Evolutionary conservation across 164 flowering plant genomes (phyloP).

Genomic region (Vitis cinerea): DNA sequence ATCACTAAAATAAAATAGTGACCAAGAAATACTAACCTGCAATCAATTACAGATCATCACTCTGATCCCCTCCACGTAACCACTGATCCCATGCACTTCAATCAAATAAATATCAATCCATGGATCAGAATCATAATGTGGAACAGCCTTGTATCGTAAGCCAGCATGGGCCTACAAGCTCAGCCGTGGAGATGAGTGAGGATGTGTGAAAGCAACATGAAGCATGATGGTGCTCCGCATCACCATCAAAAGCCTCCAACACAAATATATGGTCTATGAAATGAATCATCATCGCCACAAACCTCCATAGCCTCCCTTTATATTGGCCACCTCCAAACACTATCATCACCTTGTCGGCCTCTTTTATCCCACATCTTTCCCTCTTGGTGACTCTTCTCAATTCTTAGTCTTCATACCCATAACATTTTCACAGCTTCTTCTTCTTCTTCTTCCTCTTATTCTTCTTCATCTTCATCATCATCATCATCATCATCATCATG

Average conservation of each 20-base stretch:
- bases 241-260: neutral
- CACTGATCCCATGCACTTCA: neutral
- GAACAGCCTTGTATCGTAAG: neutral
- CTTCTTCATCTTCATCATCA: neutral
- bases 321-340: conserved; percentile 32
- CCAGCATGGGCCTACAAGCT: neutral
- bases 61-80: no score
- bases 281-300: conserved; percentile 23
- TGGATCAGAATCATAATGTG: neutral
- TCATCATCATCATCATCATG: conserved; percentile 4
- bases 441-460: neutral
- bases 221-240: neutral
- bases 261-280: no score
- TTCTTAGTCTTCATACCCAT: neutral
- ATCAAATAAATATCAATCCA: neutral
- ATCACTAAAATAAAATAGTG: neutral
- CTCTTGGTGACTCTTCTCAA: neutral
- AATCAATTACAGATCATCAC: neutral
- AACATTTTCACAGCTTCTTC: neutral
- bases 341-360: conserved; percentile 48
- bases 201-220: neutral
- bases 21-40: neutral
- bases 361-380: conserved; percentile 13
- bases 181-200: neutral
- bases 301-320: conserved; percentile 40